Evolutionary conservation across 176 grass and related monocot species (phyloP).

Genomic region (sorghum (Sorghum bicolor)): Sorghum_bicolor_NCBIv3 NC_012870.2:14323501-14324000

Average conservation of each 20-base stretch:
- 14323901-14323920: constrained; percentile 75
- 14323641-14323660: neutral
- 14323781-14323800: constrained; percentile 31
- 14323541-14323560: constrained; percentile 50
- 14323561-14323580: constrained; percentile 46
- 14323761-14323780: constrained; percentile 29
- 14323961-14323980: constrained; percentile 81
- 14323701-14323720: neutral
- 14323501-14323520: constrained; percentile 34
- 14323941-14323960: constrained; percentile 82
- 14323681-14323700: neutral
- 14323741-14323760: constrained; percentile 6
- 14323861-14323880: constrained; percentile 87
- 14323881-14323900: constrained; percentile 88
- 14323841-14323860: constrained; percentile 56
- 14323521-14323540: constrained; percentile 20
- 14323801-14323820: constrained; percentile 41
- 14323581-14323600: neutral
- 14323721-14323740: neutral
- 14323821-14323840: constrained; percentile 59
- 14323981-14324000: constrained; percentile 93
- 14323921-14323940: constrained; percentile 75
- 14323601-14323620: neutral
- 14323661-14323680: neutral
- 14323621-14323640: constrained; percentile 29